Percentiles rank a stretch among this genome's conserved stretches.
Evolutionary conservation across 495 filamentous ascomycete species (phyloP).

Genomic region (Hypoxylon fuscum): DNA sequence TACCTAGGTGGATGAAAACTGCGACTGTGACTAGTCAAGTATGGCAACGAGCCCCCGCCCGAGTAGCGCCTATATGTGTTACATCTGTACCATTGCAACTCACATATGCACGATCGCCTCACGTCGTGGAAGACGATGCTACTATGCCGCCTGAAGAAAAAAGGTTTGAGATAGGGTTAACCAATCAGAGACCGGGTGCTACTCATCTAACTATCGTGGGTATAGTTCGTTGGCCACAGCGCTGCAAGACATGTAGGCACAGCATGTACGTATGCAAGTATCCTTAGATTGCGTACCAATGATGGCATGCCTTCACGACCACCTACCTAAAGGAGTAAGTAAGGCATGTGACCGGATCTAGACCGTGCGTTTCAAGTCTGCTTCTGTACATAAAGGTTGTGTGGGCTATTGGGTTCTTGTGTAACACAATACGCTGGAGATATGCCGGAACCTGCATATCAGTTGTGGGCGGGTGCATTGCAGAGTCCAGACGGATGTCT

Average conservation of each 20-base stretch:
- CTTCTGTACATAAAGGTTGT: background rate
- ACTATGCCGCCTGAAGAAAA: background rate
- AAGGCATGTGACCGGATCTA: constrained; percentile 31
- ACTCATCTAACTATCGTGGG: constrained; percentile 23
- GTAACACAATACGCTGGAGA: constrained; percentile 8
- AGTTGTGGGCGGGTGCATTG: background rate
- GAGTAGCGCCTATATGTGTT: constrained; percentile 1
- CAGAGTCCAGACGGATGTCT: background rate
- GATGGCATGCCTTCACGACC: too few species aligned
- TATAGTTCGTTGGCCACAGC: constrained; percentile 1
- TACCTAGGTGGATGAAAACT: background rate
- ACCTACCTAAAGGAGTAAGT: constrained; percentile 34
- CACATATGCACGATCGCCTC: constrained; percentile 33
- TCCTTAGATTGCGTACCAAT: too few species aligned
- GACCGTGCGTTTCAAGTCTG: constrained; percentile 25
- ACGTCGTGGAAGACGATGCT: constrained; percentile 5
- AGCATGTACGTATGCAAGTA: too few species aligned
- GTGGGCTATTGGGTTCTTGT: constrained; percentile 9
- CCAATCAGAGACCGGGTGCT: constrained; percentile 20
- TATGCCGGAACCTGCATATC: constrained; percentile 34
- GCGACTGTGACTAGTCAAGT: constrained; percentile 18
- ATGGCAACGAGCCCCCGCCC: constrained; percentile 21
- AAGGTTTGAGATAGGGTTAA: constrained; percentile 2
- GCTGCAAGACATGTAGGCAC: background rate
- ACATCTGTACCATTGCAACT: constrained; percentile 5